Evolutionary conservation across 179 eudicot genomes (phyloP).

Genomic region (Silene vulgaris): DNA sequence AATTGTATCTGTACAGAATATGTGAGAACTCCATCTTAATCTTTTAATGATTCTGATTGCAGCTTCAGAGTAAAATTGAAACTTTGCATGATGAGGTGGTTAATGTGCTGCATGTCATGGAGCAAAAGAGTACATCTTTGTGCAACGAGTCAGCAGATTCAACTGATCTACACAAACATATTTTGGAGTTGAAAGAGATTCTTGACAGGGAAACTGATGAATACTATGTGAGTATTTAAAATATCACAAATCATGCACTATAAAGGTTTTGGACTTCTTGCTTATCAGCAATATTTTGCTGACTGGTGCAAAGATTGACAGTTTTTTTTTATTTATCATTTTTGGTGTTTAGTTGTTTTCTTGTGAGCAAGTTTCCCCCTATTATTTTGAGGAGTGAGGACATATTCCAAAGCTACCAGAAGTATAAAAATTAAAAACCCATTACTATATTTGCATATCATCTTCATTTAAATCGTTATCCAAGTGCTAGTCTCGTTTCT

Average conservation of each 20-base stretch:
- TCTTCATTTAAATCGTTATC: not conserved
- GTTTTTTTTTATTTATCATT: not conserved
- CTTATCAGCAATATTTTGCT: not conserved
- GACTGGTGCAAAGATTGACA: not conserved
- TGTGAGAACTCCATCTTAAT: not conserved
- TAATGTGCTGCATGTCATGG: conserved; percentile 50
- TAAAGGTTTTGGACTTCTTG: conserved; percentile 5
- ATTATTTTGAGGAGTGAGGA: not conserved
- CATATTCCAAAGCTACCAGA: not conserved
- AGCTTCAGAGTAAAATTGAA: conserved; percentile 67
- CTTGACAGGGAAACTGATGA: conserved; percentile 52
- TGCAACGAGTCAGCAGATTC: conserved; percentile 39
- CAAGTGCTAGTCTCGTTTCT: not conserved
- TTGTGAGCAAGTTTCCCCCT: not conserved
- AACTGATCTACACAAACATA: conserved; percentile 48
- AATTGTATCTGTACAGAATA: not conserved
- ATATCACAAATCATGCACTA: not conserved
- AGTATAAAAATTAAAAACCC: not conserved
- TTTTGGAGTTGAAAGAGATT: conserved; percentile 55
- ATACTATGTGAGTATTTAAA: conserved; percentile 49
- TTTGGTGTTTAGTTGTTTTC: too few relatives aligned
- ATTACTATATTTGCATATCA: not conserved
- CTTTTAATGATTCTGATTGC: conserved; percentile 22
- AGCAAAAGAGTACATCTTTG: conserved; percentile 45
- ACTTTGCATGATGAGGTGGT: conserved; percentile 55